phyloP scores from a whole-genome alignment of 2,329 filamentous ascomycete genomes.

The Stachybotrys echinatus region DNA sequence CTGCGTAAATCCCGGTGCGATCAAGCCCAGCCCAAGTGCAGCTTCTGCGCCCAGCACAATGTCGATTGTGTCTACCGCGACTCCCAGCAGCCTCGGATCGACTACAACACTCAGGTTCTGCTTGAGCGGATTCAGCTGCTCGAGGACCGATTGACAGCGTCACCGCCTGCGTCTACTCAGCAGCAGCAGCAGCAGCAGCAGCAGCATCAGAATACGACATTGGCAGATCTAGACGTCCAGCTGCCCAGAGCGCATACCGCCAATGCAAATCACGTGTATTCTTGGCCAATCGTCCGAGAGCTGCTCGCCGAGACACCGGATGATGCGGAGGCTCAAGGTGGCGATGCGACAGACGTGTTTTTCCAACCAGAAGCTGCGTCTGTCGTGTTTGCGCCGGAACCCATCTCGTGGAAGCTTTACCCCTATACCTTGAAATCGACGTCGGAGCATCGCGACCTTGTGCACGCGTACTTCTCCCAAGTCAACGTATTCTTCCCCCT shows the following conservation, averaged over 20 bases:
- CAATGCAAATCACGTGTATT: too few relatives aligned
- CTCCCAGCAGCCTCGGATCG: slow-evolving; percentile 15
- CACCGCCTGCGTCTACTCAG: neutral
- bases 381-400: neutral
- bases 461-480: slow-evolving; percentile 10
- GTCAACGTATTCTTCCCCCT: slow-evolving; percentile 15
- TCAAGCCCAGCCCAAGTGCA: slow-evolving; percentile 14
- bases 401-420: neutral
- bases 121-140: slow-evolving; percentile 17
- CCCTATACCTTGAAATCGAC: neutral
- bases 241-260: too few relatives aligned
- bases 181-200: too few relatives aligned
- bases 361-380: too few relatives aligned
- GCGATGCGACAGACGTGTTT: too few relatives aligned
- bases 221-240: too few relatives aligned
- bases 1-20: slow-evolving; percentile 17
- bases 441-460: neutral
- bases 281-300: too few relatives aligned
- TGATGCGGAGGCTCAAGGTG: too few relatives aligned
- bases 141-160: slow-evolving; percentile 10
- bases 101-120: slow-evolving; percentile 15
- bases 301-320: too few relatives aligned
- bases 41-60: slow-evolving; percentile 13
- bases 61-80: slow-evolving; percentile 18
- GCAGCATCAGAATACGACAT: too few relatives aligned